A percentile compares a stretch with the other conserved stretches of the same genome.
Conservation (phyloP, 2,329 filamentous ascomycete genomes). For the Xylariales sp. region DNA sequence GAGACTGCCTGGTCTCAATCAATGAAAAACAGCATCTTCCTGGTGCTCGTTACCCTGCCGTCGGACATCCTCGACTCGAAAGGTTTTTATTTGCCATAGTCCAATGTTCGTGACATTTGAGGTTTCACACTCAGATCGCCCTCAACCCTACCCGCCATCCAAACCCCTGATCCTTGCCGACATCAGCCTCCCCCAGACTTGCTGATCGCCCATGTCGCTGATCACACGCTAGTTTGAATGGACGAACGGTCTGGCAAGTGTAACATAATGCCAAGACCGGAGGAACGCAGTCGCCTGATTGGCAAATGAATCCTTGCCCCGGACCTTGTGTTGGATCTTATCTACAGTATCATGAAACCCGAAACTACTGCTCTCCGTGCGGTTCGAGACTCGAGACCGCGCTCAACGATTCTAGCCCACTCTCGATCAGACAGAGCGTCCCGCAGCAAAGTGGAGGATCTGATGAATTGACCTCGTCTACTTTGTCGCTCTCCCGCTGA, state of each 20-base stretch:
- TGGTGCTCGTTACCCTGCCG: background rate
- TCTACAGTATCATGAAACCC: conserved; percentile 10
- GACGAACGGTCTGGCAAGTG: background rate
- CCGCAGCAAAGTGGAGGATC: conserved; percentile 1
- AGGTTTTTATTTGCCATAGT: background rate
- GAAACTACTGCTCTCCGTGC: conserved; percentile 7
- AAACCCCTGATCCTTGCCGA: background rate
- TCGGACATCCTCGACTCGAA: background rate
- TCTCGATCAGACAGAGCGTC: background rate
- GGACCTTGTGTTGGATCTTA: conserved; percentile 1
- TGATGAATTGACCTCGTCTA: background rate
- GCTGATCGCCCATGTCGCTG: background rate
- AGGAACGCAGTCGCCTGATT: conserved; percentile 3
- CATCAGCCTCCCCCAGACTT: conserved; percentile 5
- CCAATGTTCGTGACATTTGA: conserved; percentile 5
- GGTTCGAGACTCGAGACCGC: no score
- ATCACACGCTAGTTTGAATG: background rate
- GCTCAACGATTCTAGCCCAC: no score
- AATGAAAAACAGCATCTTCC: background rate
- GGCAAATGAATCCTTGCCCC: background rate
- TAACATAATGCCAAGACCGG: conserved; percentile 3
- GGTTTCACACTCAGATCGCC: conserved; percentile 7
- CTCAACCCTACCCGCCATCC: background rate
- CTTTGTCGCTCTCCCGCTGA: background rate
- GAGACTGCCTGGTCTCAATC: background rate